phyloP scores from a whole-genome alignment of 805 yeast genomes.

The Candida adriatica region DNA sequence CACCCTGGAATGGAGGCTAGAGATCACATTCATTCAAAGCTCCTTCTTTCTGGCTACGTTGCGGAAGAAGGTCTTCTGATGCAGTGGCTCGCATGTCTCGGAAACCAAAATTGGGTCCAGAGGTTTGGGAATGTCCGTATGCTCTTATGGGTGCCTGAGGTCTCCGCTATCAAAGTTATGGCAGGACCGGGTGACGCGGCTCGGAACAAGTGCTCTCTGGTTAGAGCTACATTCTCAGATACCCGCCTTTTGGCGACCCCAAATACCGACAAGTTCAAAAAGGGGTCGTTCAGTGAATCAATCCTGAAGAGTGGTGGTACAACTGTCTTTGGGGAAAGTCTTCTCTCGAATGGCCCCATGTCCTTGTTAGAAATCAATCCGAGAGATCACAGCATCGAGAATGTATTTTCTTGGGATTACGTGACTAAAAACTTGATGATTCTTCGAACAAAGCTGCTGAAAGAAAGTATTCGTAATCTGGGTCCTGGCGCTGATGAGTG shows the following conservation, averaged over 20 bases:
- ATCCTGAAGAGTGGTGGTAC: conserved; percentile 11
- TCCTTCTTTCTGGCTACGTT: conserved; percentile 55
- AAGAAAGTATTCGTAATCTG: conserved; percentile 42
- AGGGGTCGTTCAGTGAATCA: conserved; percentile 14
- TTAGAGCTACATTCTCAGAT: conserved; percentile 59
- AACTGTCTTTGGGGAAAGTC: conserved; percentile 24
- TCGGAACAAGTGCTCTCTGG: conserved; percentile 58
- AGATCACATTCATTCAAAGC: conserved; percentile 41
- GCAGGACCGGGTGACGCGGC: conserved; percentile 44
- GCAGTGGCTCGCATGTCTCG: conserved; percentile 69
- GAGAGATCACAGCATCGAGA: conserved; percentile 32
- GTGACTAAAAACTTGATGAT: conserved; percentile 57
- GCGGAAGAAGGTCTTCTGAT: conserved; percentile 62
- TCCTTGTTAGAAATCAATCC: conserved; percentile 52
- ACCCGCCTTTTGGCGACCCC: conserved; percentile 47
- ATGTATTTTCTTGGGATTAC: conserved; percentile 57
- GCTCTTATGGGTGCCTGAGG: conserved; percentile 59
- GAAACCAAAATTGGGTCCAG: conserved; percentile 67
- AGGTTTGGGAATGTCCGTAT: conserved; percentile 68
- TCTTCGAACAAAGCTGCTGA: conserved; percentile 36
- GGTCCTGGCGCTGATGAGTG: conserved; percentile 80
- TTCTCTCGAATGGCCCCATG: conserved; percentile 23
- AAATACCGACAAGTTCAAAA: conserved; percentile 16
- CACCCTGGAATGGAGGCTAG: conserved; percentile 30
- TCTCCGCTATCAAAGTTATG: conserved; percentile 54